Evolutionary conservation across 352 stramenopile species (phyloP), one percentile per base, ranked within the genome.

Genomic region (Phytophthora uliginosa): DNA sequence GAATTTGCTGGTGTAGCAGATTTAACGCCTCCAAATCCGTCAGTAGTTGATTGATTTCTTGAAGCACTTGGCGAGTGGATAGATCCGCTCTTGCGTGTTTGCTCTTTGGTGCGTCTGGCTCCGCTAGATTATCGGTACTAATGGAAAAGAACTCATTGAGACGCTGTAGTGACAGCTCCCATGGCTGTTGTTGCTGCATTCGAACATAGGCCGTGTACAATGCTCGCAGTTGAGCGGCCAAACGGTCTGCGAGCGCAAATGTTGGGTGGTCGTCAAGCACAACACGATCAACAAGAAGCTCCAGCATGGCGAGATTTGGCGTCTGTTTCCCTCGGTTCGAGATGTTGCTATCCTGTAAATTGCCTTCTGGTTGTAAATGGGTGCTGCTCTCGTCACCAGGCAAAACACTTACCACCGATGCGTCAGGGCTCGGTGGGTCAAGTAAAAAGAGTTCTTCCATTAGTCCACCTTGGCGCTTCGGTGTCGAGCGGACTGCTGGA

Each of bases 221-320:
- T 26, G 79, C 78, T 8, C 83, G 81, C 8, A 97, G 52, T 65
- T 94, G 83, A 13, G 84, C 78, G 22, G 78, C 67, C n/a, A 95
- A 55, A 50, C 87, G 78, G 40, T 97, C 92, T 26, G 82, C 78
- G 1, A 93, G 66, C 24, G 77, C 66, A 61, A 97, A 96, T 6
- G 73, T 68, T 4, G 61, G 76, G 64, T 98, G 87, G 58, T 98
- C 92, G 38, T 96, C 85, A 17, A 97, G 76, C 28, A 91, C 80
- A 52, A 97, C 63, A 2, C 71, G 73, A 45, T 88, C 78, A 9
- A 95, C 69, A 12, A 65, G 76, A 52, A 95, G 69, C 60, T 93
- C 80, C 20, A 94, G 73, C 50, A 77, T 62, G 8, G 68, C 68
- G 62, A 74, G 15, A 34, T n/a, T 59, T 3, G 13, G 38, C 4